A percentile compares a stretch with the other conserved stretches of the same genome.
phyloP scores from a whole-genome alignment of 495 filamentous ascomycete genomes.

The Xylaria flabelliformis region DNA sequence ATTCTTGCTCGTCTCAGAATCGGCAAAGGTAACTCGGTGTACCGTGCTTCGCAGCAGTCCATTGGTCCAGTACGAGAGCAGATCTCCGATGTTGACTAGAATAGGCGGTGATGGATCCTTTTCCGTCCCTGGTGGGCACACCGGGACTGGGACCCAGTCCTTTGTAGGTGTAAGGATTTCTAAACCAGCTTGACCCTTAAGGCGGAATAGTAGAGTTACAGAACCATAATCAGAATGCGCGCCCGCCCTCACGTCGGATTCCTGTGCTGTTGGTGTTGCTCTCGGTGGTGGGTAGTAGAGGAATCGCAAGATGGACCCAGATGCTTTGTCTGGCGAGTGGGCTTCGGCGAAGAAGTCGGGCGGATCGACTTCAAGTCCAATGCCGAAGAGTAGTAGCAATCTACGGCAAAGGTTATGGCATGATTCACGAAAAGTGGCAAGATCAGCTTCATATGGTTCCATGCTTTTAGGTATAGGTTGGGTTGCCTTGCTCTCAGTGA shows the following conservation, averaged over 20 bases:
- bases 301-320: constrained; percentile 79
- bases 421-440: constrained; percentile 67
- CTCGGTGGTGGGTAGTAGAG: constrained; percentile 77
- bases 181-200: constrained; percentile 80
- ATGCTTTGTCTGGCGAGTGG: constrained; percentile 65
- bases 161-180: constrained; percentile 72
- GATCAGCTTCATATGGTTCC: constrained; percentile 60
- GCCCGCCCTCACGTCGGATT: constrained; percentile 77
- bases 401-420: constrained; percentile 78
- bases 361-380: constrained; percentile 72
- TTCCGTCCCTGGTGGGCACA: constrained; percentile 59
- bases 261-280: constrained; percentile 72
- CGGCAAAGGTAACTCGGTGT: constrained; percentile 84
- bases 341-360: constrained; percentile 75
- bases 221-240: constrained; percentile 93
- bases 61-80: constrained; percentile 90
- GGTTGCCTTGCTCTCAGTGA: constrained; percentile 71
- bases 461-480: constrained; percentile 79
- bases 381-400: constrained; percentile 75
- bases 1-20: constrained; percentile 23
- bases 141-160: constrained; percentile 68
- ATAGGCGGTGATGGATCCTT: constrained; percentile 72
- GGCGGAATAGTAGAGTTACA: constrained; percentile 86
- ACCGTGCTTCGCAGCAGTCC: constrained; percentile 84
- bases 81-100: constrained; percentile 89